Base-by-base conservation (phyloP, 2,329 filamentous ascomycete genomes). In the Pyrenophora seminiperda region DNA sequence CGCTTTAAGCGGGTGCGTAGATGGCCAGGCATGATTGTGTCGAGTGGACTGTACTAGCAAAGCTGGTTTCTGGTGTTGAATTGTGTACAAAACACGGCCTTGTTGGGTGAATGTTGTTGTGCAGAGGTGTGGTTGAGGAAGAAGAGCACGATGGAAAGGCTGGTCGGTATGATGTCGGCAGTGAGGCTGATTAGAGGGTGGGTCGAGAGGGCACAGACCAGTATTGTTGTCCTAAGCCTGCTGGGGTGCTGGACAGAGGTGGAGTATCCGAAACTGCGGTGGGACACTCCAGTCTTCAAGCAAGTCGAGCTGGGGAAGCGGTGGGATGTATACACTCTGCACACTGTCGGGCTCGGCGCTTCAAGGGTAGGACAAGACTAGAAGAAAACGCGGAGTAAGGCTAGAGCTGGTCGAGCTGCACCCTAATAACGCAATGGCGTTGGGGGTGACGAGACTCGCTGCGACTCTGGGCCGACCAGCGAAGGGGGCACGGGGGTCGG, bases 1-100 rank as follows among this genome's bases (percentile, higher is more conserved):
- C 73, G 71, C 59, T 74, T 76, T 51, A 79, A 68, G 61, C 73
- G 73, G 54, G 75, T 76, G 50, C 77, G 76, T 56, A 80, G 72
- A 22, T 62, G 59, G 50, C 61, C 63, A 30, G 74, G 69, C 77
- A 79, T 51, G 37, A 32, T 79, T 27, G 24, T 27, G 24, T 11
- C 9, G 24, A 10, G 56, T 27, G 7, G 24, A 11, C 24, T 27
- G 10, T 10, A 10, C 13, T 10, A 3, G 24, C 24, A 10, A 60
- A 69, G 54, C 34, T 24, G 42, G 34, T 45, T 40, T 41, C 31
- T 19, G 41, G 29, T 27, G 38, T 24, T 7, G 30, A 20, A 29
- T 34, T 34, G 41, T 20, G 40, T 36, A 19, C 15, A 20, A 18
- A 18, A 27, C 24, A 27, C 24, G 24, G 24, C 24, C 24, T 27